Percentiles rank a stretch among this genome's conserved stretches.
Evolutionary conservation across 345 rosid species (phyloP).

Genomic region (Gossypium turneri): DNA sequence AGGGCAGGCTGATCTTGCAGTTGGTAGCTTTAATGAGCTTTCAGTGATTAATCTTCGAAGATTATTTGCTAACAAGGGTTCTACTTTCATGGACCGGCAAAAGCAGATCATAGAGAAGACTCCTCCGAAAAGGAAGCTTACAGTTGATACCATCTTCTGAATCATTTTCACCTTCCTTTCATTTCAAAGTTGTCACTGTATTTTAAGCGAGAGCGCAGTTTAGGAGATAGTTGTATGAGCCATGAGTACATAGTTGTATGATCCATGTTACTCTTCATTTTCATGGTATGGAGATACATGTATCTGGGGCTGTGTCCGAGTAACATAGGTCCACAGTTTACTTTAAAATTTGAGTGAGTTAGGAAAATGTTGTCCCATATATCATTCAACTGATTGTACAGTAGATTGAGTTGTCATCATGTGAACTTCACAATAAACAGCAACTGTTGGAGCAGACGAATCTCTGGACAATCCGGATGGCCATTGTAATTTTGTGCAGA

Average conservation of each 20-base stretch:
- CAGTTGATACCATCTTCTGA: slow-evolving; percentile 79
- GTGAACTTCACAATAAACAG: neutral
- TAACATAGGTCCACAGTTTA: neutral
- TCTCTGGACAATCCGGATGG: neutral
- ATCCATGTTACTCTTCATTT: neutral
- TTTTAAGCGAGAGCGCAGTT: neutral
- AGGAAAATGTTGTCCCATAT: neutral
- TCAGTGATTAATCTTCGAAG: slow-evolving; percentile 90
- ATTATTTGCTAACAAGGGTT: slow-evolving; percentile 84
- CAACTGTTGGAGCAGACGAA: neutral
- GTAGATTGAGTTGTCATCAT: neutral
- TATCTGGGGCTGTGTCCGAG: neutral
- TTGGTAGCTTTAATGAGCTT: slow-evolving; percentile 72
- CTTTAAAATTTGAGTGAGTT: neutral
- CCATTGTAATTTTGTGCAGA: neutral
- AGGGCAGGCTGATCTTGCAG: slow-evolving; percentile 92
- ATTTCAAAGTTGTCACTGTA: neutral
- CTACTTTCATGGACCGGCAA: slow-evolving; percentile 82
- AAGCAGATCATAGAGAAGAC: slow-evolving; percentile 71
- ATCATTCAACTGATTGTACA: neutral
- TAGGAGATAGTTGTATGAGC: neutral
- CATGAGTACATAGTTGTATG: no score
- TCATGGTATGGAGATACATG: neutral
- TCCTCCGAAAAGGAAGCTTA: slow-evolving; percentile 79
- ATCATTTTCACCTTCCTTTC: slow-evolving; percentile 2